Conservation (phyloP, 2,329 filamentous ascomycete species). For the Truncatella angustata region DNA sequence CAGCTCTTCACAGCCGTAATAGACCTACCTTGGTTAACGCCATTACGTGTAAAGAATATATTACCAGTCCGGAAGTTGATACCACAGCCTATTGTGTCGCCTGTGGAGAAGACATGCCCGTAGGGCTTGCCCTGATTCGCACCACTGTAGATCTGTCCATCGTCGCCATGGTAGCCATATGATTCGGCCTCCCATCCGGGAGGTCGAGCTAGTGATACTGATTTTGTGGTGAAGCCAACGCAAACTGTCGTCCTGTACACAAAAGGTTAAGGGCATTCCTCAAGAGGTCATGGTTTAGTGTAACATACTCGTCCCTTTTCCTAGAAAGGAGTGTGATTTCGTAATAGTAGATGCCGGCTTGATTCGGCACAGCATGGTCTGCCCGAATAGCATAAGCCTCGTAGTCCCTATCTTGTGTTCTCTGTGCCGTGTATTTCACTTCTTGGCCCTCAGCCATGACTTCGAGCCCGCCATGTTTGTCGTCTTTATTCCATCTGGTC, state of each 20-base stretch:
- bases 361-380: constrained; percentile 81
- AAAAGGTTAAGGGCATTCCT: no score
- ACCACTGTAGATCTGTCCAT: constrained; percentile 60
- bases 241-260: constrained; percentile 55
- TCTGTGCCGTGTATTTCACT: constrained; percentile 56
- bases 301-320: constrained; percentile 57
- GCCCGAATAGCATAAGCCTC: constrained; percentile 82
- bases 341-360: constrained; percentile 94
- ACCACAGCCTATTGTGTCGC: constrained; percentile 63
- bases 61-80: constrained; percentile 63
- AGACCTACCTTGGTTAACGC: constrained; percentile 50
- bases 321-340: constrained; percentile 60
- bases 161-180: constrained; percentile 69
- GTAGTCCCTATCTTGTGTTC: constrained; percentile 54
- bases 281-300: no score
- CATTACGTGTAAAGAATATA: constrained; percentile 70
- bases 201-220: constrained; percentile 51
- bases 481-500: constrained; percentile 75
- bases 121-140: constrained; percentile 57
- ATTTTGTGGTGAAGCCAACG: constrained; percentile 59
- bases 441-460: constrained; percentile 71
- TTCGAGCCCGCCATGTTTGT: constrained; percentile 73
- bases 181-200: constrained; percentile 68
- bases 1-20: no score
- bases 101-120: constrained; percentile 52